Evolutionary conservation across 129 eudicot species (phyloP).

Genomic region (Lactuca saligna): DNA sequence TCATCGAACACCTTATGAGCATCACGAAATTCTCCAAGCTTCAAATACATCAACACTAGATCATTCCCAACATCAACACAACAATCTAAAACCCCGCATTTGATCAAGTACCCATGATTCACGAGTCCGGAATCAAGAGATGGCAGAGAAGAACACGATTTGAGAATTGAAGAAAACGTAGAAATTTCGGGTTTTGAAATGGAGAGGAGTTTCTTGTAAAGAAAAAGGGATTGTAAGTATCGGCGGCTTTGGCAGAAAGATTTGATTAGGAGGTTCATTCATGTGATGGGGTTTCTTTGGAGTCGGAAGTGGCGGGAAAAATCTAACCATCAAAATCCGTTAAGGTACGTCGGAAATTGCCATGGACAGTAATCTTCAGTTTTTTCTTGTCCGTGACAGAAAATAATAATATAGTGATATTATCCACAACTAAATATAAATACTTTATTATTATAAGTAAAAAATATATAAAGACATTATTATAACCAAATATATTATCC

Average conservation of each 20-base stretch:
- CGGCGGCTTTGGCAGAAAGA: constrained; percentile 12
- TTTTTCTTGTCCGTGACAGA: neutral
- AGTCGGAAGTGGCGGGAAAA: constrained; percentile 22
- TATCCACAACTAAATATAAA: no score
- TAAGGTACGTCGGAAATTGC: neutral
- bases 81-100: constrained; percentile 15
- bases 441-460: no score
- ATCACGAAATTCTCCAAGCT: constrained; percentile 11
- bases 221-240: constrained; percentile 29
- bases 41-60: constrained; percentile 29
- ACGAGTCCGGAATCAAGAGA: constrained; percentile 9
- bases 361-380: neutral
- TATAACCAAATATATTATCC: no score
- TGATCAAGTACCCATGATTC: constrained; percentile 34
- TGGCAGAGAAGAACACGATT: constrained; percentile 30
- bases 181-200: constrained; percentile 27
- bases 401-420: no score
- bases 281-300: constrained; percentile 6
- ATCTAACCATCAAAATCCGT: neutral
- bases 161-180: constrained; percentile 25
- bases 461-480: no score
- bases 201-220: constrained; percentile 33
- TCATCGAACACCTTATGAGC: constrained; percentile 44
- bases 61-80: constrained; percentile 19
- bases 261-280: constrained; percentile 33